Evolutionary conservation across 2,329 filamentous ascomycete genomes (phyloP).

Genomic region (Pyrenophora teres): DNA sequence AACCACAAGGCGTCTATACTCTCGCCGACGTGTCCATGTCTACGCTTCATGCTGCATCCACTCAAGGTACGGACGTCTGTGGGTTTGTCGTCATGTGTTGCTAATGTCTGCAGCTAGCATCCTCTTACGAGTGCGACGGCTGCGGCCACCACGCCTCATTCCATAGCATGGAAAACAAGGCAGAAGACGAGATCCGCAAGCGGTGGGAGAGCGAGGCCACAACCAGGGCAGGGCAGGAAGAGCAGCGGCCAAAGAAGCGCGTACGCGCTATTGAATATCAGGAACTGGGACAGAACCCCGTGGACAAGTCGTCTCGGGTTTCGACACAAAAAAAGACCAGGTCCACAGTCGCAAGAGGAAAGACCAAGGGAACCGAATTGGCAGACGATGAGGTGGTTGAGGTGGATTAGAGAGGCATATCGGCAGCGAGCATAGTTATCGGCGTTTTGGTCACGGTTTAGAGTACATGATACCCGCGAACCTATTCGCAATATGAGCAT

Average conservation of each 20-base stretch:
- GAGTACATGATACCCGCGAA: slow-evolving; percentile 1
- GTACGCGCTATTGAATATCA: slow-evolving; percentile 33
- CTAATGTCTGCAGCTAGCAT: slow-evolving; percentile 46
- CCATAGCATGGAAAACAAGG: slow-evolving; percentile 58
- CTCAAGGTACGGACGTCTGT: slow-evolving; percentile 51
- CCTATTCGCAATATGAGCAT: neutral
- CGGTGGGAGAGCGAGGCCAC: slow-evolving; percentile 52
- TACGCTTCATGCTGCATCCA: slow-evolving; percentile 63
- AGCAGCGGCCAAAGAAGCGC: slow-evolving; percentile 34
- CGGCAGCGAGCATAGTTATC: neutral
- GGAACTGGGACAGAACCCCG: neutral
- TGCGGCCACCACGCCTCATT: slow-evolving; percentile 61
- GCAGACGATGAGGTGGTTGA: slow-evolving; percentile 32
- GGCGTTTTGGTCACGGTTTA: slow-evolving; percentile 1
- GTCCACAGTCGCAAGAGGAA: slow-evolving; percentile 15
- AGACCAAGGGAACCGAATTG: slow-evolving; percentile 26
- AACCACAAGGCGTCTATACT: slow-evolving; percentile 56
- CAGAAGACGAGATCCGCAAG: slow-evolving; percentile 54
- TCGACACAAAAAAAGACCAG: slow-evolving; percentile 7
- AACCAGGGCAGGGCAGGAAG: slow-evolving; percentile 23
- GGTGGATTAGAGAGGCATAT: slow-evolving; percentile 25
- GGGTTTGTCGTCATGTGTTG: neutral
- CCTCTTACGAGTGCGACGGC: slow-evolving; percentile 61
- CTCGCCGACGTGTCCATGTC: slow-evolving; percentile 55
- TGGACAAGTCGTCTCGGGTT: no score